Conservation (phyloP, 805 yeast genomes). For the Saccharomycopsis malanga region DNA sequence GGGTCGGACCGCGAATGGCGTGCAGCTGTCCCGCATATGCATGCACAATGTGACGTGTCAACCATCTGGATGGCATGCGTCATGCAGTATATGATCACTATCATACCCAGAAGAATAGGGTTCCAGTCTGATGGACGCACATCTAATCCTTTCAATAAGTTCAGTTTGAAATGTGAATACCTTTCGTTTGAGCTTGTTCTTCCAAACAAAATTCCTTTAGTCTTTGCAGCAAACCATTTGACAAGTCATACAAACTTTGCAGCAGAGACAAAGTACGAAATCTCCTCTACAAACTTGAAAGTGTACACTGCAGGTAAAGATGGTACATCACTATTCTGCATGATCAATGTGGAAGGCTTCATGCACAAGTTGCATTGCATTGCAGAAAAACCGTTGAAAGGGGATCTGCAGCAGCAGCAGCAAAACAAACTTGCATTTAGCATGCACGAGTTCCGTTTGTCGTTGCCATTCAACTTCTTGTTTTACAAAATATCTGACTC, state of each 20-base stretch:
- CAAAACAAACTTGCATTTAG: not conserved
- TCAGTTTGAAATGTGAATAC: not conserved
- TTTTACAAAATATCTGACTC: slow-evolving; percentile 47
- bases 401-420: no score
- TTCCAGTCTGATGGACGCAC: not conserved
- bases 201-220: slow-evolving; percentile 1
- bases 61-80: slow-evolving; percentile 15
- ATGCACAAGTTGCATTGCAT: no score
- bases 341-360: not conserved
- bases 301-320: not conserved
- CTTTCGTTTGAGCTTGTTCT: not conserved
- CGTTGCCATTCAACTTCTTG: slow-evolving; percentile 17
- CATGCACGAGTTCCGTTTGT: slow-evolving; percentile 11
- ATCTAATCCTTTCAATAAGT: no score
- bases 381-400: no score
- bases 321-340: not conserved
- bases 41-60: not conserved
- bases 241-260: not conserved
- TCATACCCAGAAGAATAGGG: not conserved
- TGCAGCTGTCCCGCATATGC: no score
- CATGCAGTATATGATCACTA: not conserved
- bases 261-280: no score
- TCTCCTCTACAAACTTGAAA: not conserved
- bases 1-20: no score
- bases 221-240: not conserved